Base-by-base conservation (phyloP, 106 monocot genomes). In the Dendrobium officinale region DNA sequence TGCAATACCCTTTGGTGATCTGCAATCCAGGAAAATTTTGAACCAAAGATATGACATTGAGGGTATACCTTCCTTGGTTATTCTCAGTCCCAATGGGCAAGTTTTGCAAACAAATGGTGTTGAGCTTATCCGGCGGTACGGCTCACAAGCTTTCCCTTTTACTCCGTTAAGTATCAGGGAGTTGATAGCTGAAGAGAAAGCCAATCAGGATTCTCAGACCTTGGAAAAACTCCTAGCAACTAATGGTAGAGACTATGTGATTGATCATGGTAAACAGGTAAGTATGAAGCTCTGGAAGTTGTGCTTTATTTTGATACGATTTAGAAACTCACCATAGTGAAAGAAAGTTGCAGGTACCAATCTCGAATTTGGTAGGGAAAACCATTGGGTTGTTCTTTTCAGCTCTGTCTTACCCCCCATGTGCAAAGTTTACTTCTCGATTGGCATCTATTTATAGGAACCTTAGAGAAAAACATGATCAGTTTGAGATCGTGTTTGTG, bases 381-480 rank as follows among this genome's bases (percentile, higher is more conserved):
- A 92, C 89, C 22, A 76, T 89, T 20, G 92, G 89, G 40, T 58
- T 92, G 33, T 92, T 87, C 79, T 89, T 92, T 80, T 89, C 89
- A 9, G 92, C 89, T 45, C 74, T 80, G 17, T 80, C 51, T 75
- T 90, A 87, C 61, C 78, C 82, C 16, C 89, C 92, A 4, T 92
- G 89, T 37, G 70, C 78, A 5, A 82, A 81, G 75, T 92, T 92
- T 48, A 92, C 92, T 15, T 72, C 86, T 17, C 84, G 77, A 67
- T 72, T 92, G 80, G 78, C 72, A 1, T 59, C 84, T 3, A 67
- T 86, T 44, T 92, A 86, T 47, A 70, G 55, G 29, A 84, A 47
- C 64, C 80, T 92, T 26, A 85, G 68, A 79, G 74, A 80, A 75
- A 88, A 83, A 66, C 73, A 84, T 8, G 77, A 84, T 20, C 79